Evolutionary conservation across 768 basidiomycete species (phyloP).

Genomic region (Serendipita sp.): DNA sequence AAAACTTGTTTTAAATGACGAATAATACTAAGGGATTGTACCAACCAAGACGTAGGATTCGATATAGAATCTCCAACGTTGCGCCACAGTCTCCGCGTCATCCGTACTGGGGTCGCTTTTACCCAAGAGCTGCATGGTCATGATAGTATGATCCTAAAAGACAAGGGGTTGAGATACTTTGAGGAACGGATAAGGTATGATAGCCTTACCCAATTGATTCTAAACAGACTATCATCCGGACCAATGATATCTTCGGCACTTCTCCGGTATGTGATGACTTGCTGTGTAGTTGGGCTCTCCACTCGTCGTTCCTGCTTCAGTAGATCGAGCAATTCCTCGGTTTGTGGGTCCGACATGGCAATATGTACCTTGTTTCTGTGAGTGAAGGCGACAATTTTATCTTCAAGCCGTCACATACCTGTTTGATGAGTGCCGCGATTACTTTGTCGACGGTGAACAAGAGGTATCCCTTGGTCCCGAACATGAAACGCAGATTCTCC

Average conservation of each 20-base stretch:
- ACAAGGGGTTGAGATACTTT: not conserved
- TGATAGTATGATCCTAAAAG: conserved; percentile 11
- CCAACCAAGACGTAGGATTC: conserved; percentile 57
- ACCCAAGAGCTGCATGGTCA: conserved; percentile 61
- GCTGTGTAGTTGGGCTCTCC: conserved; percentile 26
- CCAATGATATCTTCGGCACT: conserved; percentile 55
- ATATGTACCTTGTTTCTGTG: conserved; percentile 34
- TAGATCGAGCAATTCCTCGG: not conserved
- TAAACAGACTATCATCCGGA: conserved; percentile 63
- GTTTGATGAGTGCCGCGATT: conserved; percentile 77
- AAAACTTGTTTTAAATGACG: not conserved
- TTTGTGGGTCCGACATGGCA: conserved; percentile 39
- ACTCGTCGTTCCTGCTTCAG: not conserved
- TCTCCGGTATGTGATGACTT: conserved; percentile 49
- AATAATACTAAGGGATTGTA: not conserved
- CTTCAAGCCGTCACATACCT: conserved; percentile 33
- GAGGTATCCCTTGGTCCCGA: conserved; percentile 79
- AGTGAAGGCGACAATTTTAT: not conserved
- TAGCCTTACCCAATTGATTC: conserved; percentile 57
- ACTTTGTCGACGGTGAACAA: conserved; percentile 91
- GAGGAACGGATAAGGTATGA: not conserved
- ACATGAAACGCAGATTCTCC: conserved; percentile 90
- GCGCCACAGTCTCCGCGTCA: conserved; percentile 59
- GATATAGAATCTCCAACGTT: conserved; percentile 66
- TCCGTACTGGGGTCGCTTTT: conserved; percentile 62